These are phyloP conservation scores for Leucosporidium creatinivorum DNA, from an alignment of 768 basidiomycete genomes.

Conservation along the genomic window DNA sequence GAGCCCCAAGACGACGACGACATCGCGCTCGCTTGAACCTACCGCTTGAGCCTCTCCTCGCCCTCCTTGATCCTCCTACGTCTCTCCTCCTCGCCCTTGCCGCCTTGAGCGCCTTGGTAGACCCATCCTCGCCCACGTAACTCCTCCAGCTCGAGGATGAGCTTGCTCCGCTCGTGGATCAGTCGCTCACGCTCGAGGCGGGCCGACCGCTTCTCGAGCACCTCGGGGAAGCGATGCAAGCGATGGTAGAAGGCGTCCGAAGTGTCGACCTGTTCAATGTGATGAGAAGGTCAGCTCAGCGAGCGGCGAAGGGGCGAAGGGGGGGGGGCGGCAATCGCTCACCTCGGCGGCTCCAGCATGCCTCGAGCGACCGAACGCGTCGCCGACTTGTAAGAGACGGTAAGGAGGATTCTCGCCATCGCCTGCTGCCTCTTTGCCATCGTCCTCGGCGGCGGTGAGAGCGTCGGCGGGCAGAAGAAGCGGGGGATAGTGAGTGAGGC, in stretches of 20 bases:
- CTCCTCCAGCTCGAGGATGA: conserved; percentile 29
- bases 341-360: conserved; percentile 15
- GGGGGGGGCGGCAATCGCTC: not conserved
- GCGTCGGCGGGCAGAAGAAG: not conserved
- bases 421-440: not conserved
- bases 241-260: conserved; percentile 28
- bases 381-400: conserved; percentile 11
- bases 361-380: conserved; percentile 11
- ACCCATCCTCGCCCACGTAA: conserved; percentile 18
- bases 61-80: conserved; percentile 12
- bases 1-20: not conserved
- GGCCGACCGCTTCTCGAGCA: conserved; percentile 27
- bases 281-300: not conserved
- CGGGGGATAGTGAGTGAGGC: conserved; percentile 4
- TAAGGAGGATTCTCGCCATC: conserved; percentile 1
- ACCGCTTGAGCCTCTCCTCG: conserved; percentile 16
- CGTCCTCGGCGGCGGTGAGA: not conserved
- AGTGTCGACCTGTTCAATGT: conserved; percentile 12
- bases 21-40: not conserved
- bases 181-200: conserved; percentile 29
- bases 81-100: conserved; percentile 14
- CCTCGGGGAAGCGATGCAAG: conserved; percentile 31
- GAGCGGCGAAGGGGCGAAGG: not conserved
- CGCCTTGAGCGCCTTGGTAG: conserved; percentile 11
- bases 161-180: conserved; percentile 30